phyloP scores from a whole-genome alignment of 2,329 filamentous ascomycete species.

The Cordyceps javanica region DNA sequence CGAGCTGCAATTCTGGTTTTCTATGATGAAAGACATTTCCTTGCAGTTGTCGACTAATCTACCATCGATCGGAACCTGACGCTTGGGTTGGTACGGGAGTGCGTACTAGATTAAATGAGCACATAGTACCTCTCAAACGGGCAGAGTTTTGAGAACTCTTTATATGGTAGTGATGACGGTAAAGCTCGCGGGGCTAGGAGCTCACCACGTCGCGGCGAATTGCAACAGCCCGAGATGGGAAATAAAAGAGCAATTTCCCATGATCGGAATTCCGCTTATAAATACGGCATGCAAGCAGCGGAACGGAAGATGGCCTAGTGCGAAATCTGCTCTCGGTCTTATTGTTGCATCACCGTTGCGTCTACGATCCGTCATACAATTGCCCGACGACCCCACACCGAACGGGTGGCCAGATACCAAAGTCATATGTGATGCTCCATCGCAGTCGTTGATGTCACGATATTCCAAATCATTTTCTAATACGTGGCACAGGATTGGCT shows the following conservation, averaged over 20 bases:
- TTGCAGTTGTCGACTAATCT: no score
- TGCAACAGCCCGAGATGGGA: neutral
- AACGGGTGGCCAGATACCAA: neutral
- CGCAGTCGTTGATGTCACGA: constrained; percentile 9
- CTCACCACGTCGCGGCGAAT: neutral
- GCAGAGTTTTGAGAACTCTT: no score
- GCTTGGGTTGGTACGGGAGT: no score
- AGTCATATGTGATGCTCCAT: neutral
- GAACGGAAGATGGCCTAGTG: neutral
- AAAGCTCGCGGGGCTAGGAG: no score
- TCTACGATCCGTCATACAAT: constrained; percentile 3
- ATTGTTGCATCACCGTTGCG: constrained; percentile 1
- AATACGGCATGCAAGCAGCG: no score
- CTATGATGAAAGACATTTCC: no score
- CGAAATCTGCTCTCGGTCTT: neutral
- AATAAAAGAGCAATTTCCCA: neutral
- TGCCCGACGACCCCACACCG: neutral
- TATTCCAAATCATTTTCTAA: neutral
- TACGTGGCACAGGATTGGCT: neutral
- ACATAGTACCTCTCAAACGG: no score
- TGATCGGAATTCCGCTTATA: neutral
- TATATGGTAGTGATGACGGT: no score
- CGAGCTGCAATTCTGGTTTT: no score
- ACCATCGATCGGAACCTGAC: no score
- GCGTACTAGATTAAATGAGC: no score